Conservation (phyloP, 768 basidiomycete genomes). For the Boletellus emodensis region DNA sequence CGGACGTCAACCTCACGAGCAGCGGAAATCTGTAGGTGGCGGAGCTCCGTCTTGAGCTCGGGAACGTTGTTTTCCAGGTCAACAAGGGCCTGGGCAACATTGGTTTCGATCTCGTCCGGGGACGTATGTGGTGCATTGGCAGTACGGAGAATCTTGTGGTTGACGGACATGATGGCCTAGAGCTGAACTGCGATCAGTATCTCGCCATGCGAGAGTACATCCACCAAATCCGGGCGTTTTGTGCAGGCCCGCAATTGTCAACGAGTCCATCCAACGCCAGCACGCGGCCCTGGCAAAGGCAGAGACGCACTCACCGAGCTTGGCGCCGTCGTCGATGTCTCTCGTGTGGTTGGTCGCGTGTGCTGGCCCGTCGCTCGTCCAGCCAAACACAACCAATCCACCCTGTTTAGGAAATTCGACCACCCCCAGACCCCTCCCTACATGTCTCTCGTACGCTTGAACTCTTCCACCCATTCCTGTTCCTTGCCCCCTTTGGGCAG, state of each 20-base stretch:
- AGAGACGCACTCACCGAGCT: conserved; percentile 60
- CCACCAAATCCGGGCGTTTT: conserved; percentile 46
- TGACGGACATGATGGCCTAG: conserved; percentile 58
- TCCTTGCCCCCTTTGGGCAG: conserved; percentile 75
- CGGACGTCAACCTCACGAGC: conserved; percentile 99
- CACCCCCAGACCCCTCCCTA: conserved; percentile 4
- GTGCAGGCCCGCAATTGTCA: conserved; percentile 15
- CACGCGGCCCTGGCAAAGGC: conserved; percentile 19
- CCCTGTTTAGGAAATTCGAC: conserved; percentile 11
- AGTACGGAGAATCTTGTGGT: conserved; percentile 89
- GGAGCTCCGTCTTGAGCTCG: conserved; percentile 95
- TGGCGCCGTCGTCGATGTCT: conserved; percentile 55
- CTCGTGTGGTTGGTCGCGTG: conserved; percentile 16
- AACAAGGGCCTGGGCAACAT: conserved; percentile 90
- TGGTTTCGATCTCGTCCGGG: conserved; percentile 88
- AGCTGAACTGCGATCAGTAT: conserved; percentile 37
- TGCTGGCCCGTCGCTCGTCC: conserved; percentile 4
- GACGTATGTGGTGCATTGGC: conserved; percentile 90
- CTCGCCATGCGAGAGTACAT: conserved; percentile 42
- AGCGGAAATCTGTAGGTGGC: conserved; percentile 93
- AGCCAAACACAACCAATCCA: conserved; percentile 31
- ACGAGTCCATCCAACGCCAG: conserved; percentile 17
- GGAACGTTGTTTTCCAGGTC: conserved; percentile 98
- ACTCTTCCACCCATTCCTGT: conserved; percentile 82
- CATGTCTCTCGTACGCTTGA: conserved; percentile 56